Conservation (phyloP, 1,139 yeast genomes). For the Yamadazyma dushanensis region DNA sequence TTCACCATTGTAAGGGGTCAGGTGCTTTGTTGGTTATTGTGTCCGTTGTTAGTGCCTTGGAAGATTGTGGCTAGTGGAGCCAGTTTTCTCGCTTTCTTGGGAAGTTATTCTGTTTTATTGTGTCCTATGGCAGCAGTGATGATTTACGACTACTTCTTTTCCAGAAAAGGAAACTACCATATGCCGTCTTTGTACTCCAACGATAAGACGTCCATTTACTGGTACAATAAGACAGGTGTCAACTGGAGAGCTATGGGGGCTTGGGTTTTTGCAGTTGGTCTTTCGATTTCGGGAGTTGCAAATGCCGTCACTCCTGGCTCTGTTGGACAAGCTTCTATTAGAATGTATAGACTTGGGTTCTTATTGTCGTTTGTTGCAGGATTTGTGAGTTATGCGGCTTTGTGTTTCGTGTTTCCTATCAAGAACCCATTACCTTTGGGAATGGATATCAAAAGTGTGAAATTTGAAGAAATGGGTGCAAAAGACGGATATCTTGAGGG, state of each 20-base stretch:
- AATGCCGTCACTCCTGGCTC: conserved; percentile 14
- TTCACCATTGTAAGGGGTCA: conserved; percentile 6
- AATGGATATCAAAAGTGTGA: conserved; percentile 8
- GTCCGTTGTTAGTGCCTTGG: conserved; percentile 14
- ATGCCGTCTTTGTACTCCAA: conserved; percentile 11
- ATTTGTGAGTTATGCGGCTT: conserved; percentile 9
- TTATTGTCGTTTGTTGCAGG: conserved; percentile 11
- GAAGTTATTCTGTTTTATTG: conserved; percentile 14
- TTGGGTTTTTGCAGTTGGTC: conserved; percentile 11
- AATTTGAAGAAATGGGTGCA: conserved; percentile 10
- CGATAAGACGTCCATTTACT: conserved; percentile 7
- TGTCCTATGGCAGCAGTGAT: conserved; percentile 15
- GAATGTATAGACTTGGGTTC: conserved; percentile 12
- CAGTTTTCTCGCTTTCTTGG: conserved; percentile 13
- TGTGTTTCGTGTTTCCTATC: conserved; percentile 10
- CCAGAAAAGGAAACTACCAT: conserved; percentile 13
- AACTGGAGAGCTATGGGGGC: conserved; percentile 15
- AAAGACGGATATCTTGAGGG: conserved; percentile 11
- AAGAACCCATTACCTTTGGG: conserved; percentile 7
- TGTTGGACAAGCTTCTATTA: conserved; percentile 11
- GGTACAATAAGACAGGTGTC: conserved; percentile 12
- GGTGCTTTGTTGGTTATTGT: conserved; percentile 11
- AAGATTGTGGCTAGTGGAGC: conserved; percentile 14
- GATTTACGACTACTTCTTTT: conserved; percentile 14
- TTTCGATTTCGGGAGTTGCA: conserved; percentile 13